Evolutionary conservation across 208 protist genomes (phyloP), one percentile per base, ranked within the genome.

Genomic region (Phytomonas sp.): DNA sequence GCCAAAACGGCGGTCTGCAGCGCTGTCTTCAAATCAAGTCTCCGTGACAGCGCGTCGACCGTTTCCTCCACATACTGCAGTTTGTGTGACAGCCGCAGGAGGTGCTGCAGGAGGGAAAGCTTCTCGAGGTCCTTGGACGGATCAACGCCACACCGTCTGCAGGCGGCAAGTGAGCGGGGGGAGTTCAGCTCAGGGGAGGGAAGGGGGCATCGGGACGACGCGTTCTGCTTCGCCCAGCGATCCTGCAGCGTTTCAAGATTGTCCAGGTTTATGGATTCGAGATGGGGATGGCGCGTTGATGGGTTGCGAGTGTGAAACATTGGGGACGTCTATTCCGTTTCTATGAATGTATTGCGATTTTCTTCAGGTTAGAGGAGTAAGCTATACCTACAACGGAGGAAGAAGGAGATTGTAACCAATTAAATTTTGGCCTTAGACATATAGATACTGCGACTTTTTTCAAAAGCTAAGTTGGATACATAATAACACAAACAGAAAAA

Each of bases 201-300:
- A 33, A 82, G 78, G 8, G 76, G 67, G 26, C 73, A 49, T 36
- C 69, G 71, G 45, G 71, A 59, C 31, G 61, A 71, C 31, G 79
- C 82, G 49, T 80, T 76, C 36, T 32, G 70, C 59, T 73, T 68
- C 63, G 73, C 68, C 86, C 86, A 91, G 42, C 67, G 69, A 67
- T 87, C 86, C 56, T 91, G 86, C n/a, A 79, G 42, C 60, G 63
- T 34, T 56, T 91, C 86, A 30, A 91, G 63, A 52, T 81, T 87
- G 10, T 88, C 86, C 5, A 91, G 69, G 31, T 74, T 59, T 10
- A 83, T 73, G 16, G 71, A 36, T 71, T 37, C 60, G 26, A 4
- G 31, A 65, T 10, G 52, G 68, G 10, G 32, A 4, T 23, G 69
- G 19, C 33, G 29, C 45, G 52, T 64, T 64, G 60, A 32, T 10